Evolutionary conservation across 208 protist species (phyloP).

Genomic region (Acanthamoeba quina): DNA sequence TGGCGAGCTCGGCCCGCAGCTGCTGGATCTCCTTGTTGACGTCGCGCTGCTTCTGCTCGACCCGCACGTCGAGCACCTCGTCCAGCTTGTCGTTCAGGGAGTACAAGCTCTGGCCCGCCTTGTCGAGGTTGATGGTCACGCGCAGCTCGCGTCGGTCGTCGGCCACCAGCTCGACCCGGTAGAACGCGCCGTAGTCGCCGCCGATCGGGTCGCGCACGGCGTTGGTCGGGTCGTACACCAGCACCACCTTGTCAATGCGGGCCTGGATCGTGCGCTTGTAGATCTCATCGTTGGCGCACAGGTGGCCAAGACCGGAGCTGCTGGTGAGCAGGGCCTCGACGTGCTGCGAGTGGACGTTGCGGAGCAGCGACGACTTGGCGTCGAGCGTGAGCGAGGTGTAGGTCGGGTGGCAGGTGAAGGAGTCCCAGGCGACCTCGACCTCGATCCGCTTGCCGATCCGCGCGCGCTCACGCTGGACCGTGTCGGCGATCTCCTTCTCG

Average conservation of each 20-base stretch:
- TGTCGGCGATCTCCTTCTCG: neutral
- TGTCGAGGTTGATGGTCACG: neutral
- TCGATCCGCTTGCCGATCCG: constrained; percentile 1
- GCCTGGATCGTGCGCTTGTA: neutral
- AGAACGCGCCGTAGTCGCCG: neutral
- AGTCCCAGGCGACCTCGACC: neutral
- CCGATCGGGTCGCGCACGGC: neutral
- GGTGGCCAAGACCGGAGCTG: neutral
- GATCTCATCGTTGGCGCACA: neutral
- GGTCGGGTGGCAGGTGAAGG: neutral
- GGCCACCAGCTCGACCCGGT: neutral
- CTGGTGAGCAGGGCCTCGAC: neutral
- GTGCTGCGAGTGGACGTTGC: neutral
- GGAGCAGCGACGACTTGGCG: neutral
- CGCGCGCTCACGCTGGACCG: neutral
- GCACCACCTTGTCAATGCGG: neutral
- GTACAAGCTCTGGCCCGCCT: neutral
- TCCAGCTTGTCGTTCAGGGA: neutral
- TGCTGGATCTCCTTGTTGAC: neutral
- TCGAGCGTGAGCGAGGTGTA: neutral
- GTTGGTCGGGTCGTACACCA: constrained; percentile 1
- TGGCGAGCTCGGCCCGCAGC: neutral
- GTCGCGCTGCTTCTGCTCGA: neutral
- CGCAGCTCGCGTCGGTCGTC: neutral
- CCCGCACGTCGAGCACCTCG: neutral